These are phyloP conservation scores for Trichoderma virens DNA, from an alignment of 495 filamentous ascomycete species.

Conservation along the genomic window DNA sequence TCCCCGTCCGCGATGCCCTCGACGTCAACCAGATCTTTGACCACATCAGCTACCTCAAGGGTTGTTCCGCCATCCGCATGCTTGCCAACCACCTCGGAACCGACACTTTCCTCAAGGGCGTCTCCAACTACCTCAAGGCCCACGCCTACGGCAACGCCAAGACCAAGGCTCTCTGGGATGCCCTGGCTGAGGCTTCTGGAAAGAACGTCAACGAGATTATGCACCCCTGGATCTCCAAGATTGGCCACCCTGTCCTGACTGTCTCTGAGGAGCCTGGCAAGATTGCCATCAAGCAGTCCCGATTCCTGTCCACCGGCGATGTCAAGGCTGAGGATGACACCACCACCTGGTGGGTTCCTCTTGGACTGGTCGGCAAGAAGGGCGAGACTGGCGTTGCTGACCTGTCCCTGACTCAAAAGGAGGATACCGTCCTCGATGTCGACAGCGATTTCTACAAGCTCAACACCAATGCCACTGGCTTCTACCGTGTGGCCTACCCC, in stretches of 20 bases:
- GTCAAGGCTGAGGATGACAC: constrained; percentile 74
- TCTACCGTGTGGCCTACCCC: constrained; percentile 91
- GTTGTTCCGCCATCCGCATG: constrained; percentile 93
- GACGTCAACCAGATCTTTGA: constrained; percentile 97
- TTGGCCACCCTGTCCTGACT: constrained; percentile 87
- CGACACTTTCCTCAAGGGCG: constrained; percentile 79
- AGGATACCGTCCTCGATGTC: constrained; percentile 63
- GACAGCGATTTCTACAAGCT: constrained; percentile 85
- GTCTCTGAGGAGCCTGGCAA: constrained; percentile 74
- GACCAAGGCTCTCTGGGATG: constrained; percentile 85
- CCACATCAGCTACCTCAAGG: constrained; percentile 90
- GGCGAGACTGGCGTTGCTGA: constrained; percentile 39
- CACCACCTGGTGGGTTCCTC: constrained; percentile 93
- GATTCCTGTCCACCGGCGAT: constrained; percentile 87
- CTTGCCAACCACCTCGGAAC: constrained; percentile 77
- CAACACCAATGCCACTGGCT: constrained; percentile 79
- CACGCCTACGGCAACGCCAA: constrained; percentile 92
- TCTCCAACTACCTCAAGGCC: constrained; percentile 78
- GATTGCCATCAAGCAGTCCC: constrained; percentile 72
- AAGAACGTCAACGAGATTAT: constrained; percentile 80
- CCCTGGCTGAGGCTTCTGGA: constrained; percentile 83
- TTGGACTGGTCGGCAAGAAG: constrained; percentile 61
- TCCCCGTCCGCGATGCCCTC: constrained; percentile 78
- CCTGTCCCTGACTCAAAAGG: constrained; percentile 64
- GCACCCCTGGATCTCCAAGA: constrained; percentile 87